Percentiles rank a stretch among this genome's conserved stretches.
Conservation (phyloP, 129 eudicot species). For the Glebionis coronaria region DNA sequence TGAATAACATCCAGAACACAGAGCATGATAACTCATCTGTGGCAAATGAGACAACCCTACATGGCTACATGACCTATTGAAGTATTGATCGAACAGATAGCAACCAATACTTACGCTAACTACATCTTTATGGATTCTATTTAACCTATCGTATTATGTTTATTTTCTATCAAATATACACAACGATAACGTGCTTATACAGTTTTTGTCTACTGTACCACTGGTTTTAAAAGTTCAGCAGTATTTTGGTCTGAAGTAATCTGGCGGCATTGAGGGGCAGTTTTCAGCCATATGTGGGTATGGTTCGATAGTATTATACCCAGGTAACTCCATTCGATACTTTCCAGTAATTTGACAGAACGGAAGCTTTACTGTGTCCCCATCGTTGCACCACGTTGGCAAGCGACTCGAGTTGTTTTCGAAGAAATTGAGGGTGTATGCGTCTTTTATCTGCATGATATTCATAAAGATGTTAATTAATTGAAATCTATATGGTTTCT, state of each 20-base stretch:
- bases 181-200: background rate
- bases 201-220: background rate
- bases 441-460: conserved; percentile 82
- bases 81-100: too few relatives aligned
- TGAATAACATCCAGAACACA: too few relatives aligned
- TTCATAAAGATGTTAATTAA: background rate
- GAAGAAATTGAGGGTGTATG: conserved; percentile 79
- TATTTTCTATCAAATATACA: conserved; percentile 3
- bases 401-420: conserved; percentile 78
- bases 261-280: conserved; percentile 90
- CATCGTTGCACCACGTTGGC: conserved; percentile 95
- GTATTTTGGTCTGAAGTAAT: conserved; percentile 55
- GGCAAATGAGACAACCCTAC: too few relatives aligned
- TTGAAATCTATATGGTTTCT: background rate
- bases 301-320: conserved; percentile 72
- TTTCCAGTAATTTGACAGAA: conserved; percentile 84
- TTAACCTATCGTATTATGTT: background rate
- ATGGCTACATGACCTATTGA: too few relatives aligned
- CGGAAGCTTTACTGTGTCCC: conserved; percentile 67
- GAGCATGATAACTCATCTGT: too few relatives aligned
- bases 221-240: conserved; percentile 43
- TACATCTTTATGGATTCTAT: too few relatives aligned
- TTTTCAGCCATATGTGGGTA: conserved; percentile 89
- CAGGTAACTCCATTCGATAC: conserved; percentile 94
- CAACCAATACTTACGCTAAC: too few relatives aligned